Conservation (phyloP, 352 stramenopile species). For the Pythium apleroticum region DNA sequence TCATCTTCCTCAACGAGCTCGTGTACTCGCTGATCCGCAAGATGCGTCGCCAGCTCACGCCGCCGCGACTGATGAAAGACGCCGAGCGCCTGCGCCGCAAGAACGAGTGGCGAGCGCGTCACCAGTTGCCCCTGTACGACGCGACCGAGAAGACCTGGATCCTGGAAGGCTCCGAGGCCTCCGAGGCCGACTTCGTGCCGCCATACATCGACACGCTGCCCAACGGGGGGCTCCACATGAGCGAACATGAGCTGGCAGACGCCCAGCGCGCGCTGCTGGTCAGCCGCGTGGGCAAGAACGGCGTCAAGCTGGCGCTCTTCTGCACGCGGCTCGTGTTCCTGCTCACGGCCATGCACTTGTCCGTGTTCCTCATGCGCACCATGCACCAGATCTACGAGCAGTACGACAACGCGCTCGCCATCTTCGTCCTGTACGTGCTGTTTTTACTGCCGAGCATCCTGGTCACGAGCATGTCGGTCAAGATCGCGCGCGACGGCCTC, state of each 20-base stretch:
- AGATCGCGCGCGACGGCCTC: constrained; percentile 63
- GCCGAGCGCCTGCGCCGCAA: constrained; percentile 60
- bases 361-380: constrained; percentile 60
- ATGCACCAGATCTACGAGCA: constrained; percentile 35
- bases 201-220: constrained; percentile 54
- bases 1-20: constrained; percentile 52
- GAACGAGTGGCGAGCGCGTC: constrained; percentile 49
- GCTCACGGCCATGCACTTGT: constrained; percentile 66
- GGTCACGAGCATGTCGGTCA: constrained; percentile 61
- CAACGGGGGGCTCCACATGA: constrained; percentile 35
- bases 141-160: constrained; percentile 51
- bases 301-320: constrained; percentile 61
- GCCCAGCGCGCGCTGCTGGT: constrained; percentile 43
- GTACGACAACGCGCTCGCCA: constrained; percentile 18
- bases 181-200: constrained; percentile 38
- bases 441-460: constrained; percentile 59
- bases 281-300: constrained; percentile 41
- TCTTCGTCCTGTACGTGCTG: constrained; percentile 36
- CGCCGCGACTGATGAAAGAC: constrained; percentile 51
- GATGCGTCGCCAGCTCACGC: constrained; percentile 50
- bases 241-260: constrained; percentile 38
- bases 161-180: constrained; percentile 32
- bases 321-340: constrained; percentile 72
- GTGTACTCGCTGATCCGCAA: constrained; percentile 46
- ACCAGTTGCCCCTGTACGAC: constrained; percentile 35